These are phyloP conservation scores for Cichorium intybus DNA, from an alignment of 140 eudicot species.

Conservation along the genomic window DNA sequence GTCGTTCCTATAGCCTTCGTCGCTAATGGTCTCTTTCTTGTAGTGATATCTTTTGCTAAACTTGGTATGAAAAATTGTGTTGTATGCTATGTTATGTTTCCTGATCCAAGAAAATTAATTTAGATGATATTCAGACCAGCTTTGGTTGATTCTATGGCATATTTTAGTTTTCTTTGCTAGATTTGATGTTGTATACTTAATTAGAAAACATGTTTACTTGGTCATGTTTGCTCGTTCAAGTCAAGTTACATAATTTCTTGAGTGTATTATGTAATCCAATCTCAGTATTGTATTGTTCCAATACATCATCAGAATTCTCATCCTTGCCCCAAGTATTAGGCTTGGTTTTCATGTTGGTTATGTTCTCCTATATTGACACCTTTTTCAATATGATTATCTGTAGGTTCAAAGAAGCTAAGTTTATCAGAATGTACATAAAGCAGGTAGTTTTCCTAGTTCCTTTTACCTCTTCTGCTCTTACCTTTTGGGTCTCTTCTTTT, in stretches of 20 bases:
- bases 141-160: too few species aligned
- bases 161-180: too few species aligned
- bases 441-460: constrained; percentile 38
- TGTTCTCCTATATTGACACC: background rate
- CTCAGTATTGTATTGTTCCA: background rate
- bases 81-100: too few species aligned
- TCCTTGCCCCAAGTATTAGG: background rate
- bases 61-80: background rate
- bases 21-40: background rate
- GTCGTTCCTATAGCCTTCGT: too few species aligned
- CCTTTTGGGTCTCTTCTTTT: background rate
- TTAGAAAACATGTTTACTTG: too few species aligned
- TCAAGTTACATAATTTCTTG: too few species aligned
- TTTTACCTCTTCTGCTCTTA: background rate
- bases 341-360: background rate
- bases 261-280: too few species aligned
- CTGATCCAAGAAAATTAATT: too few species aligned
- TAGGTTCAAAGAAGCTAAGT: constrained; percentile 20
- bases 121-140: background rate
- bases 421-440: constrained; percentile 52
- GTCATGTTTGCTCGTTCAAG: too few species aligned
- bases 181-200: too few species aligned
- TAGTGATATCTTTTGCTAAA: background rate
- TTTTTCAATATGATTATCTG: background rate
- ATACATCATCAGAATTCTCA: background rate